Conservation (phyloP, 2,329 filamentous ascomycete species). For the Triangularia verruculosa region DNA sequence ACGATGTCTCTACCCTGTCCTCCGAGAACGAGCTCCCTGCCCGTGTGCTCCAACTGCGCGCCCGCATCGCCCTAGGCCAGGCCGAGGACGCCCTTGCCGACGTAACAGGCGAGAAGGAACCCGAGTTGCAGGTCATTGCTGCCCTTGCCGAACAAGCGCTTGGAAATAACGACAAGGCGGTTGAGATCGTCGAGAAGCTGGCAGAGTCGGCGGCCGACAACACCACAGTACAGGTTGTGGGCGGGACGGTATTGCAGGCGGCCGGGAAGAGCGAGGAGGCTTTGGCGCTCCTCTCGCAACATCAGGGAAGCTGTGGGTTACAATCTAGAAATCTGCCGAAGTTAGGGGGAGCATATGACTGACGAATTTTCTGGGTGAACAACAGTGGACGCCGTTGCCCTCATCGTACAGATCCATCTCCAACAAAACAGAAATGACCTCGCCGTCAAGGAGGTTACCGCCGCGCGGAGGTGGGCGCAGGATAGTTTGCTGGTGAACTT, state of each 20-base stretch:
- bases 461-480: slow-evolving; percentile 90
- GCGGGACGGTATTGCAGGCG: slow-evolving; percentile 76
- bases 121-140: slow-evolving; percentile 73
- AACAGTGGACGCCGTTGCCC: slow-evolving; percentile 73
- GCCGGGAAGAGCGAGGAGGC: slow-evolving; percentile 84
- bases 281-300: slow-evolving; percentile 71
- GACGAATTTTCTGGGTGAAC: slow-evolving; percentile 4
- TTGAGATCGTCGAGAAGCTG: slow-evolving; percentile 64
- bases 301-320: slow-evolving; percentile 78
- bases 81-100: slow-evolving; percentile 69
- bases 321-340: not conserved
- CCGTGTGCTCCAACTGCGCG: slow-evolving; percentile 74
- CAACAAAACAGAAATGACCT: slow-evolving; percentile 89
- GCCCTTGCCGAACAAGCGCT: slow-evolving; percentile 67
- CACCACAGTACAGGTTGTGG: slow-evolving; percentile 73
- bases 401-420: slow-evolving; percentile 90
- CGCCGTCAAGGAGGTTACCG: slow-evolving; percentile 81
- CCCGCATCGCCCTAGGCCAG: slow-evolving; percentile 79
- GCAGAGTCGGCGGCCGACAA: slow-evolving; percentile 68
- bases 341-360: not conserved
- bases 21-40: slow-evolving; percentile 73
- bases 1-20: slow-evolving; percentile 77
- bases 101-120: slow-evolving; percentile 59
- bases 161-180: slow-evolving; percentile 61
- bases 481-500: slow-evolving; percentile 91